Conservation (phyloP, 1,139 yeast genomes). For the Chernovozyma aurita region DNA sequence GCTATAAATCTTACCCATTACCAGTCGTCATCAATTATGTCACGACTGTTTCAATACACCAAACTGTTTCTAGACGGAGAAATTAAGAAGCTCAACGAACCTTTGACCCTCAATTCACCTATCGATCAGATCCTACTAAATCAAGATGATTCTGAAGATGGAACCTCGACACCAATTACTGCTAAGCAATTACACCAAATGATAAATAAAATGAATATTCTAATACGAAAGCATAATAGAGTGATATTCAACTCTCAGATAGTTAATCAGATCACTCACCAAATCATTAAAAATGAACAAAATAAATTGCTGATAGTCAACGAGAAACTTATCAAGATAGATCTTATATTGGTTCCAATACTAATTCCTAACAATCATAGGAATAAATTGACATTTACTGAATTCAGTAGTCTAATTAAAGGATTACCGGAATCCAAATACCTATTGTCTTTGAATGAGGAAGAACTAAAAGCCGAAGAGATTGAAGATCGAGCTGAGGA, state of each 20-base stretch:
- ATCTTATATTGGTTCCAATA: slow-evolving; percentile 25
- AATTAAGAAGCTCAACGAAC: slow-evolving; percentile 20
- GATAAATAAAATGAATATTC: slow-evolving; percentile 24
- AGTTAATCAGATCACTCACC: slow-evolving; percentile 34
- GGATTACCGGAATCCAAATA: slow-evolving; percentile 35
- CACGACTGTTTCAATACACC: slow-evolving; percentile 15
- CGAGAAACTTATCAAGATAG: slow-evolving; percentile 22
- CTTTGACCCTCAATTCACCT: slow-evolving; percentile 16
- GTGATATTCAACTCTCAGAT: slow-evolving; percentile 26
- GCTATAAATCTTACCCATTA: too few relatives aligned
- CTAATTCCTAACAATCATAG: slow-evolving; percentile 21
- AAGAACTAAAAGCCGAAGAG: slow-evolving; percentile 2
- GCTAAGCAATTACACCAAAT: slow-evolving; percentile 19
- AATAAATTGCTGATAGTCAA: slow-evolving; percentile 24
- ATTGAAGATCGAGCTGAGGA: slow-evolving; percentile 1
- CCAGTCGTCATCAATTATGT: too few relatives aligned
- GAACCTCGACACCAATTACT: slow-evolving; percentile 13
- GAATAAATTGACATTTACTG: slow-evolving; percentile 11
- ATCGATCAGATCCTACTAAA: not conserved
- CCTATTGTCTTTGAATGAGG: slow-evolving; percentile 13
- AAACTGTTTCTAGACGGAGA: slow-evolving; percentile 29
- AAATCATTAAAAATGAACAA: slow-evolving; percentile 30
- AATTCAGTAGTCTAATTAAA: slow-evolving; percentile 20
- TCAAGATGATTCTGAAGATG: slow-evolving; percentile 6
- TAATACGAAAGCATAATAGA: slow-evolving; percentile 26